phyloP scores from a whole-genome alignment of 495 filamentous ascomycete genomes.

The Articulospora tetracladia region DNA sequence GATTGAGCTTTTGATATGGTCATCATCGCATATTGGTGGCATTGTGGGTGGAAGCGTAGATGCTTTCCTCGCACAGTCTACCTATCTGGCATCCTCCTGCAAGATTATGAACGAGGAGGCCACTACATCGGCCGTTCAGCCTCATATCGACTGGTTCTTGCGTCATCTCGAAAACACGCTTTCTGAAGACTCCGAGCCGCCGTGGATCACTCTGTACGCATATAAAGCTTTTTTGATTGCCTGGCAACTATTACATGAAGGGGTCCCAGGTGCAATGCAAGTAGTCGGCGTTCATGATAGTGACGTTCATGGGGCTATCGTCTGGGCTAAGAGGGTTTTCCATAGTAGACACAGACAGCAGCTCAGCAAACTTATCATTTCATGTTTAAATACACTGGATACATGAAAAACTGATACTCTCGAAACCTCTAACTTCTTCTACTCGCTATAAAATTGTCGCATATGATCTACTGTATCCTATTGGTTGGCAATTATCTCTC shows the following conservation, averaged over 20 bases:
- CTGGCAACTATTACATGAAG: slow-evolving; percentile 31
- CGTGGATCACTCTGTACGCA: slow-evolving; percentile 34
- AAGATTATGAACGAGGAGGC: slow-evolving; percentile 26
- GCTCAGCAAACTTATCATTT: slow-evolving; percentile 29
- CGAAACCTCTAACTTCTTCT: no score
- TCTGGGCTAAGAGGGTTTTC: slow-evolving; percentile 32
- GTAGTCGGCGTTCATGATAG: slow-evolving; percentile 28
- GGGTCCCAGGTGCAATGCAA: slow-evolving; percentile 29
- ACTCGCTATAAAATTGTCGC: no score
- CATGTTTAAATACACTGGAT: slow-evolving; percentile 30
- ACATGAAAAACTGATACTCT: no score
- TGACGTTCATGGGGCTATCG: slow-evolving; percentile 27
- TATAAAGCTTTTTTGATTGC: slow-evolving; percentile 38
- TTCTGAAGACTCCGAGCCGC: slow-evolving; percentile 24
- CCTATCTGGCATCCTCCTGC: slow-evolving; percentile 25
- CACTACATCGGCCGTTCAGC: slow-evolving; percentile 25
- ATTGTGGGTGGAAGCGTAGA: slow-evolving; percentile 32
- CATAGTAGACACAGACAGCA: slow-evolving; percentile 25
- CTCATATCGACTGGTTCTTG: slow-evolving; percentile 36
- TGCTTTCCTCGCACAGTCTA: slow-evolving; percentile 28
- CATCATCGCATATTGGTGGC: slow-evolving; percentile 32
- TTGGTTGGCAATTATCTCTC: no score
- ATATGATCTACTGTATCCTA: no score
- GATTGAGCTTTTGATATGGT: slow-evolving; percentile 37
- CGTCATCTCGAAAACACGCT: slow-evolving; percentile 29